Evolutionary conservation across 768 basidiomycete genomes (phyloP).

Genomic region (Trametes elegans): DNA sequence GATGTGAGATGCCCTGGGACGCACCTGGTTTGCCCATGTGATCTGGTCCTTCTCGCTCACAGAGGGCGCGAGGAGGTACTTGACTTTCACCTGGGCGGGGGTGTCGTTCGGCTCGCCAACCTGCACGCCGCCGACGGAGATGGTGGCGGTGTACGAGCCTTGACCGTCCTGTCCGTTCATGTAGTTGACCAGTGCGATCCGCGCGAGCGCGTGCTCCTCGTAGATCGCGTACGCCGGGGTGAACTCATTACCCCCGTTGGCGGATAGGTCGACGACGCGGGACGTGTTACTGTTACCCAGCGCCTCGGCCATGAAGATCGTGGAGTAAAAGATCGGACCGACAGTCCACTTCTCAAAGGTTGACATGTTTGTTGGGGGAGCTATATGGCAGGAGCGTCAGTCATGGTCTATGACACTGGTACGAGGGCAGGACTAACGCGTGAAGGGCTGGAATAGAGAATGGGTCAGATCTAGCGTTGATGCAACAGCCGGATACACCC

Average conservation of each 20-base stretch:
- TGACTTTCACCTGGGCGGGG: slow-evolving; percentile 51
- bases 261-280: slow-evolving; percentile 64
- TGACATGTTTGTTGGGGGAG: slow-evolving; percentile 55
- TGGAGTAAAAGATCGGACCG: slow-evolving; percentile 72
- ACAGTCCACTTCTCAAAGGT: slow-evolving; percentile 67
- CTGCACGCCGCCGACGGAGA: slow-evolving; percentile 46
- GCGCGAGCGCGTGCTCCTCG: slow-evolving; percentile 59
- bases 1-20: slow-evolving; percentile 8
- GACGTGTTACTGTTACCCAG: slow-evolving; percentile 64
- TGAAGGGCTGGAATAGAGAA: slow-evolving; percentile 34
- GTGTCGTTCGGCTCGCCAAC: slow-evolving; percentile 37
- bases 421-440: slow-evolving; percentile 24
- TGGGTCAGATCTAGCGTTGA: neutral
- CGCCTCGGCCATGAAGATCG: slow-evolving; percentile 66
- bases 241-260: slow-evolving; percentile 46
- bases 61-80: slow-evolving; percentile 56
- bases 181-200: slow-evolving; percentile 73
- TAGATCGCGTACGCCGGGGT: slow-evolving; percentile 73
- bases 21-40: slow-evolving; percentile 76
- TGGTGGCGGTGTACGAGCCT: slow-evolving; percentile 48
- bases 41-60: slow-evolving; percentile 64
- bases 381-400: slow-evolving; percentile 32
- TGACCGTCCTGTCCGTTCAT: slow-evolving; percentile 58
- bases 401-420: neutral
- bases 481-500: slow-evolving; percentile 18